Conservation (phyloP, 108 stramenopile species). For the Conticribra weissflogii region DNA sequence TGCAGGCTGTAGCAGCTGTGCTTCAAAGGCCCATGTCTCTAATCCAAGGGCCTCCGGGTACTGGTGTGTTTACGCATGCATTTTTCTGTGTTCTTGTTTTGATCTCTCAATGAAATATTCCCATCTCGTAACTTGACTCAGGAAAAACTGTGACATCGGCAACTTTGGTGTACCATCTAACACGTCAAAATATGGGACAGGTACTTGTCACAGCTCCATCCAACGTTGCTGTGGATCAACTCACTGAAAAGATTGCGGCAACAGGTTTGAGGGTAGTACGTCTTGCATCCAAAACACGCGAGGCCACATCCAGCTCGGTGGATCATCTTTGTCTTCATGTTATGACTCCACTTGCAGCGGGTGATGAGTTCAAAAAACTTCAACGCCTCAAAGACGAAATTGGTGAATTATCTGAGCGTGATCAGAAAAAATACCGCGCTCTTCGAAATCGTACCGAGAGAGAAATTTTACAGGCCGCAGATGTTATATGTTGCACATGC, state of each 20-base stretch:
- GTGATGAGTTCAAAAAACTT: slow-evolving; percentile 92
- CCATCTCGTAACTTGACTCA: slow-evolving; percentile 30
- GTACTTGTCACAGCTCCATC: slow-evolving; percentile 97
- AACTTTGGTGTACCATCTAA: slow-evolving; percentile 96
- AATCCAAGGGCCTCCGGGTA: slow-evolving; percentile 97
- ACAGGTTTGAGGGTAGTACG: slow-evolving; percentile 96
- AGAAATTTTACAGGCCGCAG: slow-evolving; percentile 97
- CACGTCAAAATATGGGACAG: slow-evolving; percentile 93
- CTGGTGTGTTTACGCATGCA: slow-evolving; percentile 15
- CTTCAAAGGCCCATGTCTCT: slow-evolving; percentile 92
- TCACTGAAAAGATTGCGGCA: slow-evolving; percentile 96
- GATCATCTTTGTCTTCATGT: slow-evolving; percentile 93
- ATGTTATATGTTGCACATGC: slow-evolving; percentile 99
- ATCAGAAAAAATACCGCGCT: slow-evolving; percentile 90
- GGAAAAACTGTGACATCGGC: slow-evolving; percentile 98
- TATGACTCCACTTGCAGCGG: slow-evolving; percentile 86
- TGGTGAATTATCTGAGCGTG: slow-evolving; percentile 92
- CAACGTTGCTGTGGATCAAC: slow-evolving; percentile 98
- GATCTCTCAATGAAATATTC: background rate
- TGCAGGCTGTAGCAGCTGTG: slow-evolving; percentile 88
- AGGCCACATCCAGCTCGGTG: slow-evolving; percentile 81
- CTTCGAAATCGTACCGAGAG: slow-evolving; percentile 82
- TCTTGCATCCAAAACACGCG: slow-evolving; percentile 94
- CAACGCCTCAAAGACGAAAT: slow-evolving; percentile 93
- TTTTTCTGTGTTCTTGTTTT: background rate